Conservation (phyloP, 2,329 filamentous ascomycete species). For the Pseudogymnoascus sp. region DNA sequence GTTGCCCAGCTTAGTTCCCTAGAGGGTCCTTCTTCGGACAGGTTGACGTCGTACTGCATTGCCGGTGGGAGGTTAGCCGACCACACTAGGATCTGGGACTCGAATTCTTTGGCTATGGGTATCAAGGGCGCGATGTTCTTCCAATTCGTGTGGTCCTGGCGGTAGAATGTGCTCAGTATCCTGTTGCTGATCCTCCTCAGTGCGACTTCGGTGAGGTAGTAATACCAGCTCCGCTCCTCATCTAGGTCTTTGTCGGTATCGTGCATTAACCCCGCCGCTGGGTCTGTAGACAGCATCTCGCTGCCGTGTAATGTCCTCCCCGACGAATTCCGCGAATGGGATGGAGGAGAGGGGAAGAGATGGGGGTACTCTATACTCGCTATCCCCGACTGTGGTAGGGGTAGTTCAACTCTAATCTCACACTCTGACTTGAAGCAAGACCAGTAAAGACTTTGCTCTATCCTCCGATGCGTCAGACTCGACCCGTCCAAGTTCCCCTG, state of each 20-base stretch:
- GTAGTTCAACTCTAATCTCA: slow-evolving; percentile 34
- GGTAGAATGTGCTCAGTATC: slow-evolving; percentile 31
- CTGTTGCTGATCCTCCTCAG: slow-evolving; percentile 36
- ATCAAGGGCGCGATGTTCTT: slow-evolving; percentile 22
- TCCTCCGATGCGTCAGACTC: slow-evolving; percentile 19
- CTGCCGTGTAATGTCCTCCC: neutral
- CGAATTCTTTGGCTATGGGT: slow-evolving; percentile 26
- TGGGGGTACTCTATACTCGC: slow-evolving; percentile 30
- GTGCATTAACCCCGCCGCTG: neutral
- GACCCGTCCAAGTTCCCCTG: neutral
- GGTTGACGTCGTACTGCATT: slow-evolving; percentile 22
- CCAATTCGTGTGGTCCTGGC: slow-evolving; percentile 20
- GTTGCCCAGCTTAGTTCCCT: slow-evolving; percentile 23
- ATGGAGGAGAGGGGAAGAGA: slow-evolving; percentile 27
- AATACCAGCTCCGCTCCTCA: slow-evolving; percentile 36
- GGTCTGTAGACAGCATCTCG: neutral
- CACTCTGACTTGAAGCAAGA: slow-evolving; percentile 38
- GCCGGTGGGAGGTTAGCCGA: slow-evolving; percentile 24
- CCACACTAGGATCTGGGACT: slow-evolving; percentile 25
- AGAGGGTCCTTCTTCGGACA: slow-evolving; percentile 18
- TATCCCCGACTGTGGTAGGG: slow-evolving; percentile 32
- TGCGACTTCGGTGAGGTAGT: slow-evolving; percentile 38
- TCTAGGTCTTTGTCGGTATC: slow-evolving; percentile 11
- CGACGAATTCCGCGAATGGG: neutral
- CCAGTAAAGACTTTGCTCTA: slow-evolving; percentile 38